Conservation (phyloP, 176 grass and related monocot species). For the Puya raimondii region DNA sequence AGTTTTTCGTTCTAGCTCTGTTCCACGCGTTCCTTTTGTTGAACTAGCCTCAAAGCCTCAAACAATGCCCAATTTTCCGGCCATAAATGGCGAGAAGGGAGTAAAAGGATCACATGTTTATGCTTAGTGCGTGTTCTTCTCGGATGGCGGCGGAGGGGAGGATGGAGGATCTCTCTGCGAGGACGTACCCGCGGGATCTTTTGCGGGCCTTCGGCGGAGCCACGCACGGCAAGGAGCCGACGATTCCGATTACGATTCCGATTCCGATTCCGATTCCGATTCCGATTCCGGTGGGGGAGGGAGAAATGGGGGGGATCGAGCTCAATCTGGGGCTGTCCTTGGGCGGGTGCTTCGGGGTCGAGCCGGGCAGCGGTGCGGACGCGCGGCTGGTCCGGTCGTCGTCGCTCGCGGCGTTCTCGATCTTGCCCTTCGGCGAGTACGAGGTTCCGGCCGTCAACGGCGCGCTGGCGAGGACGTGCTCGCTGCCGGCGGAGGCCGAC, state of each 20-base stretch:
- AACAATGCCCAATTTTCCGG: neutral
- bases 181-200: neutral
- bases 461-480: neutral
- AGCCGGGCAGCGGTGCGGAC: neutral
- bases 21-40: no score
- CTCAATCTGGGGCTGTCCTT: constrained; percentile 2
- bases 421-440: neutral
- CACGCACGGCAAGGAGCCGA: neutral
- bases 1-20: no score
- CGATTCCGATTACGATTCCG: neutral
- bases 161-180: neutral
- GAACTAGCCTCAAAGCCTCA: no score
- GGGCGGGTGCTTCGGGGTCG: neutral
- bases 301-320: neutral
- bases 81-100: neutral
- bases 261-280: no score
- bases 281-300: neutral
- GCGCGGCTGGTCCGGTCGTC: neutral
- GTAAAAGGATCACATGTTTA: neutral
- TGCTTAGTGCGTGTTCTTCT: neutral
- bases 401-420: constrained; percentile 3
- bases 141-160: neutral
- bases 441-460: neutral
- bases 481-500: neutral
- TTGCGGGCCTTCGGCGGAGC: neutral